Evolutionary conservation across 2,329 filamentous ascomycete genomes (phyloP), one percentile per base, ranked within the genome.

Genomic region (Fusarium cicatricum): DNA sequence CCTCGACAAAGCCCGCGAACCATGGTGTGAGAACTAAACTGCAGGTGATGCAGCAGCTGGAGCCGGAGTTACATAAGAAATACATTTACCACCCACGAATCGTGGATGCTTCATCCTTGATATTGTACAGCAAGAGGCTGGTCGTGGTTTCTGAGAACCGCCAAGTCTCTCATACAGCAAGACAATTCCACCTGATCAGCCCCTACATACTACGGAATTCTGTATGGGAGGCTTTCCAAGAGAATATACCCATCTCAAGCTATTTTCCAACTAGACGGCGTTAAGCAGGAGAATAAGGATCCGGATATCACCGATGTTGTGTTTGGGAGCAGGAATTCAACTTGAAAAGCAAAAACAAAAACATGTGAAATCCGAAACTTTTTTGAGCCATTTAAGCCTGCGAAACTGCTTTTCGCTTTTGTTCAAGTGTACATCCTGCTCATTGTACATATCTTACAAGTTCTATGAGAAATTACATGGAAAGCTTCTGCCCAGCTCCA

Each of bases 1-100:
- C 82, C 82, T 23, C 74, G 82, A 38, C 75, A 79, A 55, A 76
- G 79, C 40, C 83, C 84, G 11, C 74, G 77, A 68, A 76, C 71
- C 14, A 74, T 78, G 71, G 74, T 79, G 10, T 78, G 54, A 68
- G 42, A 16, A n/a, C 26, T 40, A 41, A 26, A 29, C 40, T 39
- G 26, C 33, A 23, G 37, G 34, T 43, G 39, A 51, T 23, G 41
- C 32, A 41, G 44, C 48, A 47, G 42, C 52, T 43, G 34, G 48
- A 43, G 52, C 44, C 40, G 53, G 44, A 37, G 34, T 39, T 45
- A 17, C 28, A 50, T 31, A 52, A 50, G 47, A 38, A 29, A 32
- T 49, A 45, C 46, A 51, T 34, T 58, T 40, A 39, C 11, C 16
- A 19, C 41, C 42, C 34, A 51, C 26, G 47, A 19, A 26, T 38